Percentiles rank a stretch among this genome's conserved stretches.
These are phyloP conservation scores for Tolypocladium amazonense DNA, from an alignment of 2,329 filamentous ascomycete species.

Conservation along the genomic window DNA sequence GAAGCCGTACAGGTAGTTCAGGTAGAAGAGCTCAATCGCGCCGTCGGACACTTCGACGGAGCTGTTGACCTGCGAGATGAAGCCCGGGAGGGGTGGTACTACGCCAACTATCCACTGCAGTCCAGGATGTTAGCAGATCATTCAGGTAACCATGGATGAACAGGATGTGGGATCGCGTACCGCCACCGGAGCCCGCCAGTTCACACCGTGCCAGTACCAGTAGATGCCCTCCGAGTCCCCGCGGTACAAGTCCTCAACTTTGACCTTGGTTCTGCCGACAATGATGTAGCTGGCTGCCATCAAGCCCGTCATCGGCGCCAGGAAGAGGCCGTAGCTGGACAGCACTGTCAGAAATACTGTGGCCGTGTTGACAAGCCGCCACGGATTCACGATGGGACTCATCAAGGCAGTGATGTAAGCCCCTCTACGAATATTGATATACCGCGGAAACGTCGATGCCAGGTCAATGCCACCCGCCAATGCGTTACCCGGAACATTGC, in stretches of 20 bases:
- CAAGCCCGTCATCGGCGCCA: constrained; percentile 28
- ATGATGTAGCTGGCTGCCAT: constrained; percentile 25
- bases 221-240: constrained; percentile 21
- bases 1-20: constrained; percentile 29
- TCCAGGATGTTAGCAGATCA: neutral
- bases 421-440: constrained; percentile 26
- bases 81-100: constrained; percentile 29
- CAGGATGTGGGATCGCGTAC: constrained; percentile 13
- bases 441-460: constrained; percentile 24
- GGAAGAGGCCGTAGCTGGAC: constrained; percentile 24
- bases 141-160: neutral
- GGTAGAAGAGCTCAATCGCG: constrained; percentile 25
- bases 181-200: constrained; percentile 27
- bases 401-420: constrained; percentile 24
- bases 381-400: constrained; percentile 25
- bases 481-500: constrained; percentile 25
- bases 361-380: constrained; percentile 26
- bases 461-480: constrained; percentile 27
- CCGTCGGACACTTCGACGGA: constrained; percentile 21
- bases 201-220: constrained; percentile 28
- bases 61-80: constrained; percentile 26
- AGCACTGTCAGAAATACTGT: constrained; percentile 24
- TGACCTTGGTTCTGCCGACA: constrained; percentile 21
- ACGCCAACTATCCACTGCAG: constrained; percentile 27
- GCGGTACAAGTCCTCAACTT: constrained; percentile 23